Evolutionary conservation across 352 stramenopile species (phyloP), one percentile per base, ranked within the genome.

Genomic region (Globisporangium echinulatum): DNA sequence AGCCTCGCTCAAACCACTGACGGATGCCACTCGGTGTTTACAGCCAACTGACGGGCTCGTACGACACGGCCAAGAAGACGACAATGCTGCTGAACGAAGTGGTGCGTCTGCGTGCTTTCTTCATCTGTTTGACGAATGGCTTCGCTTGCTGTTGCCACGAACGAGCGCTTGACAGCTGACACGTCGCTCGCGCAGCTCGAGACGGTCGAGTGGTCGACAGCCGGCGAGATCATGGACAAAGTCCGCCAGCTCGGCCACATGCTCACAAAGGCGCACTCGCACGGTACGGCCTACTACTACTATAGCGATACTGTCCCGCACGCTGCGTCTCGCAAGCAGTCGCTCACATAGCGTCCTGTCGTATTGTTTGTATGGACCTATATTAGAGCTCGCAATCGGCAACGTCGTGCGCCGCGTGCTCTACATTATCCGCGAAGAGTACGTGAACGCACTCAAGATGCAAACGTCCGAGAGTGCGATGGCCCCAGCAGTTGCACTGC

Each of bases 341-440:
- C 25, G 25, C 25, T 33, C 25, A 33, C 25, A 33, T 33, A 33
- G 25, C 25, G 25, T 33, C 25, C 25, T 33, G 25, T 33, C 3
- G 25, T 33, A 3, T 33, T 33, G 25, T 33, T 33, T 33, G 25
- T 33, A 33, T 33, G 25, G 25, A 33, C 25, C 25, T 33, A 33
- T 33, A 33, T 33, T 37, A 83, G 88, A 96, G 56, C 68, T 96
- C 17, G 78, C 84, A 3, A 94, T 96, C 54, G 87, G 85, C 38
- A 96, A 96, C 68, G 87, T 96, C 25, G 85, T 96, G 63, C 84
- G 87, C 50, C 84, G 87, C 43, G 87, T 96, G 58, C 77, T 96
- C 37, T 93, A 90, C 68, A 85, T 96, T 60, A 92, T 96, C 58
- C 85, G 88, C 13, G 87, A 96, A 62, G 88, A 96, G 68, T 76